A percentile compares a stretch with the other conserved stretches of the same genome.
These are phyloP conservation scores for Leccinellum luteum DNA, from an alignment of 768 basidiomycete species.

Conservation along the genomic window DNA sequence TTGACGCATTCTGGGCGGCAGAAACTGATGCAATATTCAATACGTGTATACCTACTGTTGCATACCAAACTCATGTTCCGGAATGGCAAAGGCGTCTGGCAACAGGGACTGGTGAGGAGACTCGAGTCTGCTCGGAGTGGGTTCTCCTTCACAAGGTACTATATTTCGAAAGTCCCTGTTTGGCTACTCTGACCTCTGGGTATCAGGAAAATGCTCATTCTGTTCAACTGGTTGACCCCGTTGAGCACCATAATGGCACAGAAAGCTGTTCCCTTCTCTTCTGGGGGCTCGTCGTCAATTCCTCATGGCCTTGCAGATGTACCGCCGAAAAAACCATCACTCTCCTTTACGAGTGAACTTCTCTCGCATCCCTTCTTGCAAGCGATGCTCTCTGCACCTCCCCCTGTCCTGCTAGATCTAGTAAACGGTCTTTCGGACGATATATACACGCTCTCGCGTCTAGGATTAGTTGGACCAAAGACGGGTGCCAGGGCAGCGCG, in stretches of 20 bases:
- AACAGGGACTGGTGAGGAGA: slow-evolving; percentile 54
- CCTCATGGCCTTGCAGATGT: slow-evolving; percentile 22
- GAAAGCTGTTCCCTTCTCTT: slow-evolving; percentile 61
- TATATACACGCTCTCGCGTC: slow-evolving; percentile 66
- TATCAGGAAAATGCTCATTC: slow-evolving; percentile 69
- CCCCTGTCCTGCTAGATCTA: slow-evolving; percentile 78
- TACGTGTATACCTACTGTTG: slow-evolving; percentile 70
- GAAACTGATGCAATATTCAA: slow-evolving; percentile 88
- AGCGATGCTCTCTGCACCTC: slow-evolving; percentile 73
- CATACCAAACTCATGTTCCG: slow-evolving; percentile 57
- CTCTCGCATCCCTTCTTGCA: slow-evolving; percentile 65
- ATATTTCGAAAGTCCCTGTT: slow-evolving; percentile 5
- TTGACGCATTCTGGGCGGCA: slow-evolving; percentile 30
- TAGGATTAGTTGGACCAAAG: slow-evolving; percentile 66
- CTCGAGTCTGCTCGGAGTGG: slow-evolving; percentile 54
- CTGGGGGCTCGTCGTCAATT: slow-evolving; percentile 26
- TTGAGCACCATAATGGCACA: slow-evolving; percentile 69
- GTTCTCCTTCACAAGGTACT: slow-evolving; percentile 71
- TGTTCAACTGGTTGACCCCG: slow-evolving; percentile 85
- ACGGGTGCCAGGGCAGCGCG: slow-evolving; percentile 68
- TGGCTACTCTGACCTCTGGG: slow-evolving; percentile 2
- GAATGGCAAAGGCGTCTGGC: slow-evolving; percentile 44
- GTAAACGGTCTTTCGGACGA: slow-evolving; percentile 76
- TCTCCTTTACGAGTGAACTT: slow-evolving; percentile 18
- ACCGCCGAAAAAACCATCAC: slow-evolving; percentile 1